Evolutionary conservation across 179 eudicot species (phyloP).

Genomic region (Silene noctiflora): DNA sequence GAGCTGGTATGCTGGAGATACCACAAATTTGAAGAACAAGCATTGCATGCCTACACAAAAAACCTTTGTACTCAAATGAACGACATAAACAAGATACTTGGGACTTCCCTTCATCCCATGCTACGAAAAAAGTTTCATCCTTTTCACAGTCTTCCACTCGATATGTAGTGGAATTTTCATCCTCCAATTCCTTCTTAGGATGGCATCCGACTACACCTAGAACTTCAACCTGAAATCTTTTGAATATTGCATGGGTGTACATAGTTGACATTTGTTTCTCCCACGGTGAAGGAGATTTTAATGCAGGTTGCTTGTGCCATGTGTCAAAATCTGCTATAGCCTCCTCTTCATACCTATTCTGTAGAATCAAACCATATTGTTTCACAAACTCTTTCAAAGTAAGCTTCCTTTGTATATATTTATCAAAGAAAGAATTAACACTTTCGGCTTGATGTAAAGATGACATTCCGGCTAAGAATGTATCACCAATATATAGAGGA

Average conservation of each 20-base stretch:
- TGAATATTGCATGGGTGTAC: slow-evolving; percentile 45
- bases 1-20: slow-evolving; percentile 41
- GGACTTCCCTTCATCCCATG: slow-evolving; percentile 44
- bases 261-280: slow-evolving; percentile 48
- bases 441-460: slow-evolving; percentile 38
- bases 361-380: slow-evolving; percentile 43
- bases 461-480: slow-evolving; percentile 50
- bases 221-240: slow-evolving; percentile 51
- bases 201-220: slow-evolving; percentile 49
- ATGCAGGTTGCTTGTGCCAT: slow-evolving; percentile 44
- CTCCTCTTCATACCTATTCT: slow-evolving; percentile 48
- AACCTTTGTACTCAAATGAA: slow-evolving; percentile 43
- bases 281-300: slow-evolving; percentile 53
- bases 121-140: slow-evolving; percentile 40
- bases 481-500: slow-evolving; percentile 34
- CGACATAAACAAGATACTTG: slow-evolving; percentile 48
- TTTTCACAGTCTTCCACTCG: slow-evolving; percentile 51
- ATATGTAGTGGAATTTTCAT: slow-evolving; percentile 32
- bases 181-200: slow-evolving; percentile 36
- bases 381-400: slow-evolving; percentile 43
- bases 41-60: slow-evolving; percentile 49
- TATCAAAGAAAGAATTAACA: slow-evolving; percentile 44
- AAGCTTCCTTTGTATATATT: slow-evolving; percentile 44
- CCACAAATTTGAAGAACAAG: slow-evolving; percentile 53
- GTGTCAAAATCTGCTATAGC: slow-evolving; percentile 51